Conservation (phyloP, 371 early-diverging fungal genomes). For the Mucor piriformis region DNA sequence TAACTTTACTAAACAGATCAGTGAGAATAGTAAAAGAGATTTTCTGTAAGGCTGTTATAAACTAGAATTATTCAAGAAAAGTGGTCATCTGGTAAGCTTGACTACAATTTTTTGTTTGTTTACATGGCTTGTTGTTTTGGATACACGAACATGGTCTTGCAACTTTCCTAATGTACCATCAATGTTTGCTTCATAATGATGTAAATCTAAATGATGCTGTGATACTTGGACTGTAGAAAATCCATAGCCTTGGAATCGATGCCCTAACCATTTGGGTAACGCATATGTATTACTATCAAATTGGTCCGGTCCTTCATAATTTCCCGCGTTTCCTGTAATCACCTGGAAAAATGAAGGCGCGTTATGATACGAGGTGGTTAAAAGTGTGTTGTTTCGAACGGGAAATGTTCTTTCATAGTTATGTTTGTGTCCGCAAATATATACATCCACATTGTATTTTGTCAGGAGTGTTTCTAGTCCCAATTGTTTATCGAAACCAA, state of each 20-base stretch:
- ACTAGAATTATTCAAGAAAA: no score
- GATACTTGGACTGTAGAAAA: conserved; percentile 24
- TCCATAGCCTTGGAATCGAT: conserved; percentile 33
- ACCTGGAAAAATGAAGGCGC: conserved; percentile 37
- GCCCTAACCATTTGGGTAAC: conserved; percentile 26
- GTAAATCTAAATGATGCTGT: conserved; percentile 18
- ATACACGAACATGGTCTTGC: conserved; percentile 23
- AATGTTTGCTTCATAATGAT: conserved; percentile 23
- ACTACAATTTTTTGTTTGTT: conserved; percentile 16
- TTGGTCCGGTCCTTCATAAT: conserved; percentile 27
- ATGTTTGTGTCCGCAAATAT: conserved; percentile 33
- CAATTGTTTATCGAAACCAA: neutral
- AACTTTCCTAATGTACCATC: conserved; percentile 18
- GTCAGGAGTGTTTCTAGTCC: conserved; percentile 16
- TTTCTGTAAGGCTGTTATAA: no score
- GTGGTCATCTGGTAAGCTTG: neutral
- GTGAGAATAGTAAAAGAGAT: no score
- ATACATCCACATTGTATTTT: conserved; percentile 18
- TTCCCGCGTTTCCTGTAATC: conserved; percentile 34
- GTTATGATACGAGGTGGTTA: conserved; percentile 19
- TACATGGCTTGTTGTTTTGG: conserved; percentile 13
- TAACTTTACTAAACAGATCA: no score
- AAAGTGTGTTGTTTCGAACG: conserved; percentile 10
- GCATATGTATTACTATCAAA: conserved; percentile 11
- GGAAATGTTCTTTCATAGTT: conserved; percentile 37